Percentiles rank a stretch among this genome's conserved stretches.
Evolutionary conservation across 176 grass and related monocot species (phyloP).

Genomic region (Juncus effusus): DNA sequence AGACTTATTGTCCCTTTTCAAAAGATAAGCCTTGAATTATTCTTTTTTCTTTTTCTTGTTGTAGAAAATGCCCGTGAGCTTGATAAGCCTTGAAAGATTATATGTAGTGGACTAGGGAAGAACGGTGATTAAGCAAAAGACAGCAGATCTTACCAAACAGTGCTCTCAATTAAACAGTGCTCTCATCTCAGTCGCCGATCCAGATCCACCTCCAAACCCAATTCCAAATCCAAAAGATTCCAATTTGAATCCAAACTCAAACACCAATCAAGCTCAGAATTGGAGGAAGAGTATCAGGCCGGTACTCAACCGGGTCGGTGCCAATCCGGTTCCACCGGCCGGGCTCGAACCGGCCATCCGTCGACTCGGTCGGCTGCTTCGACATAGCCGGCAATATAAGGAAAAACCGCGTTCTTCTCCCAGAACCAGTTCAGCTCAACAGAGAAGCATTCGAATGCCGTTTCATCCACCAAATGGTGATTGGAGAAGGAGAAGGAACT

Average conservation of each 20-base stretch:
- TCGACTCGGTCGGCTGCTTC: constrained; percentile 28
- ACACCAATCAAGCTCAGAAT: not conserved
- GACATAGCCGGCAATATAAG: constrained; percentile 41
- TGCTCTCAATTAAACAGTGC: no score
- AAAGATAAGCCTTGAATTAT: no score
- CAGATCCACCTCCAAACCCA: constrained; percentile 30
- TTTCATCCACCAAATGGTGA: constrained; percentile 76
- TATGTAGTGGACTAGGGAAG: no score
- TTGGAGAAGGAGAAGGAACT: constrained; percentile 39
- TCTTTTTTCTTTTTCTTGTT: no score
- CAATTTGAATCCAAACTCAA: not conserved
- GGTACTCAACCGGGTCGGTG: constrained; percentile 67
- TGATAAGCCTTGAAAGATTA: no score
- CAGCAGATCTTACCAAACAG: no score
- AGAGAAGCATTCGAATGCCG: constrained; percentile 64
- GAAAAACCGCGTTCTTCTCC: constrained; percentile 63
- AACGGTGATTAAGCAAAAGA: no score
- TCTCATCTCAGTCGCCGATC: constrained; percentile 39
- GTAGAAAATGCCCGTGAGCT: no score
- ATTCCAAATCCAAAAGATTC: not conserved
- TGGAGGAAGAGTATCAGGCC: constrained; percentile 48
- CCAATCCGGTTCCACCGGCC: constrained; percentile 26
- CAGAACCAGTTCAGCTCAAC: constrained; percentile 47
- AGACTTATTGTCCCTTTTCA: no score
- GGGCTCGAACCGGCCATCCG: constrained; percentile 34